Evolutionary conservation across 2,329 filamentous ascomycete species (phyloP), one percentile per base, ranked within the genome.

Genomic region (Aspergillus luchuensis): DNA sequence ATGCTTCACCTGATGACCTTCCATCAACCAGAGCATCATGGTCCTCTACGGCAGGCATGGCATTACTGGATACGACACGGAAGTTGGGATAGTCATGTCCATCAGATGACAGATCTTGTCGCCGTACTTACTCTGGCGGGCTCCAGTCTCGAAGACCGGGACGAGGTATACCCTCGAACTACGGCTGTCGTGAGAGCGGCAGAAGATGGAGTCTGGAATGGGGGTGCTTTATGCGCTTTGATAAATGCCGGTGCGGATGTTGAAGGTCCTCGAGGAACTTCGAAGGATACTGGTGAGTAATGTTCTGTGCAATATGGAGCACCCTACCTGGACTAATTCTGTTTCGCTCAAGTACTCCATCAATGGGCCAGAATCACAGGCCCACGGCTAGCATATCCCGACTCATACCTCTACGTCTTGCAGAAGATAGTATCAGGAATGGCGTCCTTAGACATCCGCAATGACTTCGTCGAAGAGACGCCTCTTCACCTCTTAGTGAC

Each of bases 1-100:
- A 57, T 59, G 6, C 60, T 72, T n/a, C 68, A 72, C 49, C 52
- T 50, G 25, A 66, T 72, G 53, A 65, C 66, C 1, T 63, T 65
- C 33, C 66, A 66, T 52, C 57, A 66, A 2, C 67, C 67, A 17
- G 68, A 69, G 25, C 56, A 63, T 53, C 68, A 71, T 66, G 69
- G 70, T 6, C 65, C 65, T 25, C 36, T 71, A 13, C 59, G 62
- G 7, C 64, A 68, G 61, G 56, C 66, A n/a, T 72, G 70, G 70
- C 65, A 72, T 51, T 71, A 69, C 59, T 72, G 70, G 70, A 65
- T 71, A n/a, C 69, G 69, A 6, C 70, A 72, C 47, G 69, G 70
- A 1, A 51, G 48, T 25, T 72, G 68, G 68, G 59, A 69, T 5
- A 51, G 62, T 4, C 69, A 72, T 63, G 49, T 68, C 36, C 13